These are phyloP conservation scores for Pseudoperonospora humuli DNA, from an alignment of 352 stramenopile genomes.

Conservation along the genomic window DNA sequence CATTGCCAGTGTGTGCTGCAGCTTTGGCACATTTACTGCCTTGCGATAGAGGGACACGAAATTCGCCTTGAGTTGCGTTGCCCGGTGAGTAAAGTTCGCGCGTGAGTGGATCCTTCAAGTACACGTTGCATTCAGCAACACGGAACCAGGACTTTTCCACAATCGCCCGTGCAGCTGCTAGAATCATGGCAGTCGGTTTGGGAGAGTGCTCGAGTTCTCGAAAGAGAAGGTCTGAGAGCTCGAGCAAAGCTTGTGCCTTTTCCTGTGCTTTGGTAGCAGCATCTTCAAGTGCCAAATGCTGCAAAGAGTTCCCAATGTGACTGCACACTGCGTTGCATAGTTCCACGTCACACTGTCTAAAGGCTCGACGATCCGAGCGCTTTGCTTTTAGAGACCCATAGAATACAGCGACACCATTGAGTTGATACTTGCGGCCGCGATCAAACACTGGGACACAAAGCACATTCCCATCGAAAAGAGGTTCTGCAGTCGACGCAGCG, in stretches of 20 bases:
- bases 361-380: slow-evolving; percentile 14
- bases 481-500: slow-evolving; percentile 26
- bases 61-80: slow-evolving; percentile 27
- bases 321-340: slow-evolving; percentile 43
- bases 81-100: slow-evolving; percentile 50
- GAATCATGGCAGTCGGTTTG: slow-evolving; percentile 46
- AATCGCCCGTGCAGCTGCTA: slow-evolving; percentile 19
- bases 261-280: slow-evolving; percentile 43
- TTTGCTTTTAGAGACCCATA: slow-evolving; percentile 21
- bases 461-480: slow-evolving; percentile 30
- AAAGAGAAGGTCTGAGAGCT: slow-evolving; percentile 58
- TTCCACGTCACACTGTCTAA: slow-evolving; percentile 49
- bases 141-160: slow-evolving; percentile 20
- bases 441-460: slow-evolving; percentile 51
- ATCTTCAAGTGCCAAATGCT: slow-evolving; percentile 53
- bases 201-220: slow-evolving; percentile 54
- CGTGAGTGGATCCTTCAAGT: slow-evolving; percentile 50
- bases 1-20: slow-evolving; percentile 54
- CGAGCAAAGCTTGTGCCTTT: slow-evolving; percentile 58
- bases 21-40: slow-evolving; percentile 42
- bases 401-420: slow-evolving; percentile 59
- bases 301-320: slow-evolving; percentile 46
- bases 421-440: slow-evolving; percentile 17
- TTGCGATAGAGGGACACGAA: slow-evolving; percentile 42
- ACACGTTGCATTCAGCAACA: slow-evolving; percentile 47